These are phyloP conservation scores for Zygosaccharomyces lentus DNA, from an alignment of 805 yeast species.

Conservation along the genomic window DNA sequence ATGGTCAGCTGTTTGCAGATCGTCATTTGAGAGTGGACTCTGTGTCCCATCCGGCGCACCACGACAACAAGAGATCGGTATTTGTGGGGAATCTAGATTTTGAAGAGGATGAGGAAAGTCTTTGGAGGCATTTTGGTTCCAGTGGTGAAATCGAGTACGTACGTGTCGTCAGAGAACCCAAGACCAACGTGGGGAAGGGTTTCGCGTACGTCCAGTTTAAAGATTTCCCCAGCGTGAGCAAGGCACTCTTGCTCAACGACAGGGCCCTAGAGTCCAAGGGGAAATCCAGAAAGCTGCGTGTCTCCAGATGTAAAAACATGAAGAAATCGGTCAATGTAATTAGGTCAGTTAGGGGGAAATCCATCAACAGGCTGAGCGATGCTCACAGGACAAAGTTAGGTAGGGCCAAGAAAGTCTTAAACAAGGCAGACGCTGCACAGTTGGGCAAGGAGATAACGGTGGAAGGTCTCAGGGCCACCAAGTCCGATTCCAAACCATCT, in stretches of 20 bases:
- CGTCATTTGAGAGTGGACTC: conserved; percentile 89
- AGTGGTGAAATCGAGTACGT: conserved; percentile 81
- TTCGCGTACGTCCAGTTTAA: conserved; percentile 92
- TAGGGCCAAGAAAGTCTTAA: conserved; percentile 69
- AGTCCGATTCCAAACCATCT: conserved; percentile 51
- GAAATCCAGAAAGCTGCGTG: conserved; percentile 62
- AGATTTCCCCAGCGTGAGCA: conserved; percentile 66
- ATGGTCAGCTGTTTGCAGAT: conserved; percentile 62
- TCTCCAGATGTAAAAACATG: conserved; percentile 59
- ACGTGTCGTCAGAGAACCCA: conserved; percentile 84
- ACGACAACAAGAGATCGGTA: conserved; percentile 76
- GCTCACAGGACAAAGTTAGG: conserved; percentile 74
- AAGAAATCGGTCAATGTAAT: conserved; percentile 24
- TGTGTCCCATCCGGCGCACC: conserved; percentile 84
- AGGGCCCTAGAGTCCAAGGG: conserved; percentile 44
- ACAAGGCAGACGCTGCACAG: conserved; percentile 73
- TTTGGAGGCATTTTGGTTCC: conserved; percentile 73
- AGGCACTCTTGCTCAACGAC: conserved; percentile 74
- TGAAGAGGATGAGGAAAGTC: conserved; percentile 83
- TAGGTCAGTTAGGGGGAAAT: conserved; percentile 27
- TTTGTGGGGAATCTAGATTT: conserved; percentile 94
- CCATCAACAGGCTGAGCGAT: conserved; percentile 45
- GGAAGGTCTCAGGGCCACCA: conserved; percentile 77
- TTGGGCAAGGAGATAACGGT: conserved; percentile 52
- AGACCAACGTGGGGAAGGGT: conserved; percentile 95